A percentile compares a stretch with the other conserved stretches of the same genome.
These are phyloP conservation scores for Hericium rajendrae DNA, from an alignment of 768 basidiomycete species.

Conservation along the genomic window DNA sequence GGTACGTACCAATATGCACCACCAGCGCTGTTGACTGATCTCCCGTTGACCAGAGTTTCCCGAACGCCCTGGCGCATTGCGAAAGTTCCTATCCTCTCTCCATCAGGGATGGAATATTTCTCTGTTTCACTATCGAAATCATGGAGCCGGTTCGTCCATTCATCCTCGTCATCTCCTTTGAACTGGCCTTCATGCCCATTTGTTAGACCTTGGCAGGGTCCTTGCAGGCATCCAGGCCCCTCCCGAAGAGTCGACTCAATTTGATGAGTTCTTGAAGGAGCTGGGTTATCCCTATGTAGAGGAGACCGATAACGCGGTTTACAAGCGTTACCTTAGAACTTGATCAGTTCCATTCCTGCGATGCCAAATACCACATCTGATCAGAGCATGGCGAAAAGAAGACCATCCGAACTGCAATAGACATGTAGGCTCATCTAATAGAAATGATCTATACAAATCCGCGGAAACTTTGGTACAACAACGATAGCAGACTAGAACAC, in stretches of 20 bases:
- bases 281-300: slow-evolving; percentile 87
- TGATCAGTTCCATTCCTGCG: slow-evolving; percentile 14
- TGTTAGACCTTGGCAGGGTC: slow-evolving; percentile 81
- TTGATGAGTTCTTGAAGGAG: slow-evolving; percentile 64
- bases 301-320: slow-evolving; percentile 85
- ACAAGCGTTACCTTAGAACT: slow-evolving; percentile 56
- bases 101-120: slow-evolving; percentile 89
- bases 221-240: slow-evolving; percentile 93
- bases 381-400: neutral
- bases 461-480: neutral
- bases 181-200: neutral
- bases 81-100: slow-evolving; percentile 80
- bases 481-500: neutral
- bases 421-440: neutral
- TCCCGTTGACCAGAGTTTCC: slow-evolving; percentile 69
- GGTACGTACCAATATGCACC: slow-evolving; percentile 40
- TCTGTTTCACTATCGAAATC: slow-evolving; percentile 96
- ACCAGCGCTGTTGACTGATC: neutral
- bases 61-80: slow-evolving; percentile 84
- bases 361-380: no score
- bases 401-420: neutral
- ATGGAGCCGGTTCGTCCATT: slow-evolving; percentile 70
- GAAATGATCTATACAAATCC: neutral
- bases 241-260: slow-evolving; percentile 49
- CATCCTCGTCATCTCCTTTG: neutral